Conservation (phyloP, 352 stramenopile species). For the Globisporangium canariense region DNA sequence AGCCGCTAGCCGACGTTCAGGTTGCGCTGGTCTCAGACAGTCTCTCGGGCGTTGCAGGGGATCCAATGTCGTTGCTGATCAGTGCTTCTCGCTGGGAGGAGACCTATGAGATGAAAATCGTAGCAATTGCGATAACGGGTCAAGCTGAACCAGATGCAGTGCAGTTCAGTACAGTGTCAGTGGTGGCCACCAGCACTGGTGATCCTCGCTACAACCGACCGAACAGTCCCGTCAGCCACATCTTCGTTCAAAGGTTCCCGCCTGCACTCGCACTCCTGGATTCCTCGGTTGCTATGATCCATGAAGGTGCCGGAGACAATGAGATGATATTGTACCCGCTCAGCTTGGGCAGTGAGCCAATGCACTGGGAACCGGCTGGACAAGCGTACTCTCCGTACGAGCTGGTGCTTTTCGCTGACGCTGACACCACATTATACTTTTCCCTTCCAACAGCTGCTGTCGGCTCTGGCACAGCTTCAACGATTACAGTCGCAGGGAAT, state of each 20-base stretch:
- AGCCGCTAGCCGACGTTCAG: slow-evolving; percentile 36
- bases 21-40: slow-evolving; percentile 28
- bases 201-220: slow-evolving; percentile 42
- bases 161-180: slow-evolving; percentile 24
- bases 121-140: slow-evolving; percentile 9
- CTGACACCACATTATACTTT: slow-evolving; percentile 49
- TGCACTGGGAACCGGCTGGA: slow-evolving; percentile 54
- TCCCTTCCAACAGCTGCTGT: slow-evolving; percentile 9
- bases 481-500: slow-evolving; percentile 42
- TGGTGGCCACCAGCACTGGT: slow-evolving; percentile 24
- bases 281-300: slow-evolving; percentile 24
- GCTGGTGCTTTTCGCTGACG: slow-evolving; percentile 26
- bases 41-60: slow-evolving; percentile 24
- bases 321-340: slow-evolving; percentile 33
- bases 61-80: slow-evolving; percentile 32
- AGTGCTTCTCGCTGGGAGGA: slow-evolving; percentile 28
- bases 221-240: slow-evolving; percentile 12
- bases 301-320: slow-evolving; percentile 38
- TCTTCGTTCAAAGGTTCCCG: slow-evolving; percentile 48
- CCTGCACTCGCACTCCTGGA: slow-evolving; percentile 35
- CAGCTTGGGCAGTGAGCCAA: slow-evolving; percentile 43
- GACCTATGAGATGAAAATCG: slow-evolving; percentile 23
- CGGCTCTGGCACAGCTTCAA: slow-evolving; percentile 14
- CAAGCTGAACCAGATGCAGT: slow-evolving; percentile 15
- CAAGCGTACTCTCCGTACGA: slow-evolving; percentile 34